phyloP scores from a whole-genome alignment of 2,329 filamentous ascomycete genomes.

The Trichoderma atrobrunneum region DNA sequence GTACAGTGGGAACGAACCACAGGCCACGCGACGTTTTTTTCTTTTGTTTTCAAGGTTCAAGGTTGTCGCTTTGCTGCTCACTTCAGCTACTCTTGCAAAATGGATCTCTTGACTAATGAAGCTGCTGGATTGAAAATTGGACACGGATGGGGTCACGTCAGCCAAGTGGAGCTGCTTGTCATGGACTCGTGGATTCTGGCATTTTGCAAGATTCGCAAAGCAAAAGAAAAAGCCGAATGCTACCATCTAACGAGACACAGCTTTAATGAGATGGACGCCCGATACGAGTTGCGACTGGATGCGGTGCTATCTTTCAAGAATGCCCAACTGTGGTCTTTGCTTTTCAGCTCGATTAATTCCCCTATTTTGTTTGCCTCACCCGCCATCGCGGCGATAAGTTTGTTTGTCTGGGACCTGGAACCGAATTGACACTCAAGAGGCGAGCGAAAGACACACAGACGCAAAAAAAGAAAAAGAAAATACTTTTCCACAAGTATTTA shows the following conservation, averaged over 20 bases:
- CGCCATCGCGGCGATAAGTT: neutral
- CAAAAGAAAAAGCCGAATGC: neutral
- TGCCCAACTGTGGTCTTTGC: neutral
- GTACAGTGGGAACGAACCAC: conserved; percentile 8
- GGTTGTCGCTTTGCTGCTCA: neutral
- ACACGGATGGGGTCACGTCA: conserved; percentile 1
- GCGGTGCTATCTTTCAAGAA: conserved; percentile 10
- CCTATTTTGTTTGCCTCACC: neutral
- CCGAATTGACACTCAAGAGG: neutral
- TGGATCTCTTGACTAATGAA: neutral
- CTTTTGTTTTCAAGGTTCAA: neutral
- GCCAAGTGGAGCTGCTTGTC: conserved; percentile 4
- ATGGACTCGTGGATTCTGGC: neutral
- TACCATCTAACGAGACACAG: neutral
- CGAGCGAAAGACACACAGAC: neutral
- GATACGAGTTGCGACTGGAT: neutral
- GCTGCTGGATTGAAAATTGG: neutral
- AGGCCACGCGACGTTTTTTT: conserved; percentile 2
- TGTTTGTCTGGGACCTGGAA: neutral
- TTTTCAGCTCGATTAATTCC: neutral
- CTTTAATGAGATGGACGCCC: neutral
- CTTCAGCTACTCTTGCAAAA: neutral
- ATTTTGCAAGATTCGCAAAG: neutral
- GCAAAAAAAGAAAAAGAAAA: neutral
- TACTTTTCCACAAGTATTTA: neutral